phyloP scores from a whole-genome alignment of 2,329 filamentous ascomycete genomes.

The Monilinia laxa region DNA sequence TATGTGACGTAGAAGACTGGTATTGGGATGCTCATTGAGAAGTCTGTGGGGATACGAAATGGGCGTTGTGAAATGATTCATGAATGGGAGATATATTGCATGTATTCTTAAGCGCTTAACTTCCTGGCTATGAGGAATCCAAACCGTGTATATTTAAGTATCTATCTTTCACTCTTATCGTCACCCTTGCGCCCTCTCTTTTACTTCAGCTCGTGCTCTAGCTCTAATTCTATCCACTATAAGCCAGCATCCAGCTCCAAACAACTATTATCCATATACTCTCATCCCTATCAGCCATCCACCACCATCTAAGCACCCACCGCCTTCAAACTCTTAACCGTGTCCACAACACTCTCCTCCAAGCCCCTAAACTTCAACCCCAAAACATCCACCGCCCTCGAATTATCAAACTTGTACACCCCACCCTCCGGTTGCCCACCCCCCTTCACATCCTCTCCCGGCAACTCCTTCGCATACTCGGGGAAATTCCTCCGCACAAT shows the following conservation, averaged over 20 bases:
- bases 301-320: slow-evolving; percentile 12
- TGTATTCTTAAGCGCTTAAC: too few species aligned
- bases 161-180: too few species aligned
- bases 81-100: too few species aligned
- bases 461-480: slow-evolving; percentile 50
- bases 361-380: slow-evolving; percentile 59
- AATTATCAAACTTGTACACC: slow-evolving; percentile 57
- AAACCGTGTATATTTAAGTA: too few species aligned
- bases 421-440: slow-evolving; percentile 43
- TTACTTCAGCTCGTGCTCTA: too few species aligned
- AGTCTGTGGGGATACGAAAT: too few species aligned
- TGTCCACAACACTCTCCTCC: slow-evolving; percentile 59
- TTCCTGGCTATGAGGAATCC: too few species aligned
- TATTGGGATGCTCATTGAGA: too few species aligned
- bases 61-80: too few species aligned
- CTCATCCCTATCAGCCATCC: background rate
- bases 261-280: too few species aligned
- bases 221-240: background rate
- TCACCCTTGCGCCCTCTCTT: too few species aligned
- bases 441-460: slow-evolving; percentile 44
- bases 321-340: slow-evolving; percentile 48
- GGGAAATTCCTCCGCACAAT: slow-evolving; percentile 57
- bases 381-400: slow-evolving; percentile 53
- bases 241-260: background rate
- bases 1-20: too few species aligned